Evolutionary conservation across 108 stramenopile species (phyloP).

Genomic region (Epipyxis sp.): DNA sequence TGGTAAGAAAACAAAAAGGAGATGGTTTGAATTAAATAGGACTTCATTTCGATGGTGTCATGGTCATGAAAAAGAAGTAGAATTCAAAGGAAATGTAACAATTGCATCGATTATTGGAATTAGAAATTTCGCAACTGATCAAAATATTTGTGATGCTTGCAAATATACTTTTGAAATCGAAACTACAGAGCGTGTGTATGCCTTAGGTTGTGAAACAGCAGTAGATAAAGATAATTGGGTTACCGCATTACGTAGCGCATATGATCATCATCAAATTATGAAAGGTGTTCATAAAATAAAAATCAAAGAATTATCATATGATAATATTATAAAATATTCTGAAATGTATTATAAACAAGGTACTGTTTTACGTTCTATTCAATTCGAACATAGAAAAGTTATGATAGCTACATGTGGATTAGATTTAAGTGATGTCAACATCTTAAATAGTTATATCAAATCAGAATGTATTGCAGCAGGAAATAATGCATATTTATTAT

Average conservation of each 20-base stretch:
- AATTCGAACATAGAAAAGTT: neutral
- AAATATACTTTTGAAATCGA: slow-evolving; percentile 9
- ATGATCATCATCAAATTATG: neutral
- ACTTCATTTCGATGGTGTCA: neutral
- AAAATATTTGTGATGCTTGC: neutral
- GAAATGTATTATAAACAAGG: slow-evolving; percentile 10
- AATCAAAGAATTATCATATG: neutral
- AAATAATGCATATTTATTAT: neutral
- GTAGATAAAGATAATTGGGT: slow-evolving; percentile 26
- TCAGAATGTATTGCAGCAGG: neutral
- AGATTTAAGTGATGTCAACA: neutral
- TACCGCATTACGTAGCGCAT: neutral
- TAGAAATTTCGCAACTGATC: neutral
- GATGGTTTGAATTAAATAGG: slow-evolving; percentile 9
- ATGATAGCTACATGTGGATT: neutral
- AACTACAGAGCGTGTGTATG: slow-evolving; percentile 10
- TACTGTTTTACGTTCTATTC: neutral
- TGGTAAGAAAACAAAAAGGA: slow-evolving; percentile 15
- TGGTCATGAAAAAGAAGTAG: slow-evolving; percentile 14
- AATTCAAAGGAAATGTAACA: neutral
- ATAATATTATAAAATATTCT: neutral
- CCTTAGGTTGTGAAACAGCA: neutral
- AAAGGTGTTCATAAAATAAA: neutral
- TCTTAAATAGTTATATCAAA: neutral
- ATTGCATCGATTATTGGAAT: neutral